Evolutionary conservation across 1,139 yeast species (phyloP), one percentile per base, ranked within the genome.

Genomic region (Lodderomyces orthopsilosis): DNA sequence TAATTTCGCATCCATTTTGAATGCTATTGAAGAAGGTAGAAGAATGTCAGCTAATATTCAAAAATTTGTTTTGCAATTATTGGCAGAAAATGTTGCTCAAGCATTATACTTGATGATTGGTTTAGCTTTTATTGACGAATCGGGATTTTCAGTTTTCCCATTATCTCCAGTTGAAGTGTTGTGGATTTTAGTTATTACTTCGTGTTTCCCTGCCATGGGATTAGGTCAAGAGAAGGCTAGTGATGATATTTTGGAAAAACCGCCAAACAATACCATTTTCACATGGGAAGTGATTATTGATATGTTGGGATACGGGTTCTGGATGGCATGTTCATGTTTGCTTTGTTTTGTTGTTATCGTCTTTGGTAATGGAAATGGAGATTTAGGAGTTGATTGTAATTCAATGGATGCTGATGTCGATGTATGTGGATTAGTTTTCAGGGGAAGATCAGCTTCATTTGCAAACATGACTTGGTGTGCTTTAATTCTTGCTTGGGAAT

Each of bases 401-500:
- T 39, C 53, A 2, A 45, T 55, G 6, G 46, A 47, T 33, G 53
- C 59, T 5, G 47, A 52, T 38, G 27, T 45, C 7, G 50, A 50
- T 6, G 52, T 46, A 1, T 90, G 96, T 66, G 58, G 66, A 39
- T 67, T 74, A 51, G 96, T 90, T 5, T 88, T 83, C 68, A 72
- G 79, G 55, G 91, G 93, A 2, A 80, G 97, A 59, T 81, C 96
- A 2, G 79, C 87, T 3, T 77, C 94, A 0, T 90, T 90, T 67
- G 88, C 86, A 3, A 81, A 83, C 6, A 83, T 90, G 84, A 89
- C 96, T 1, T 90, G 96, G 96, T 80, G 94, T 67, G 85, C 95
- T 3, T 75, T 90, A 49, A 65, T 90, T 23, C 70, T 88, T 45
- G 96, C 96, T 1, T 89, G 95, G 95, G 96, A 89, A 65, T 90